These are phyloP conservation scores for Aspergillus pseudonomiae DNA, from an alignment of 2,329 filamentous ascomycete genomes.

Conservation along the genomic window DNA sequence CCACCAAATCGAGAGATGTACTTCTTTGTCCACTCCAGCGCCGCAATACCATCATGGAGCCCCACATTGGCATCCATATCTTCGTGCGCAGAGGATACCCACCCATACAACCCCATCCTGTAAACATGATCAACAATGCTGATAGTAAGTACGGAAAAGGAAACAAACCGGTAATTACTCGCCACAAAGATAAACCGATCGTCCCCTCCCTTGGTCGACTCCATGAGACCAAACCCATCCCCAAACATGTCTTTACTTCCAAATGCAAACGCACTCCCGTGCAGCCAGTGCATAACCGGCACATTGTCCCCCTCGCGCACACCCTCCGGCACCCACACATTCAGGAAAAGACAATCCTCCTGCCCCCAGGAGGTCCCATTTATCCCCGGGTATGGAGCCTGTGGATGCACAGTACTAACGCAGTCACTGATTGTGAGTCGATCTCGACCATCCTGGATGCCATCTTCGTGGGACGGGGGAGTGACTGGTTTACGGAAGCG, in stretches of 20 bases:
- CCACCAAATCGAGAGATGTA: constrained; percentile 9
- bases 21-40: constrained; percentile 7
- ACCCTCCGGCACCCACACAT: constrained; percentile 5
- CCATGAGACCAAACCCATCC: not conserved
- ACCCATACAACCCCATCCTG: constrained; percentile 1
- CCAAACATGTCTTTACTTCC: constrained; percentile 4
- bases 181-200: not conserved
- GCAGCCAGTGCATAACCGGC: constrained; percentile 4
- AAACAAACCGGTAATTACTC: constrained; percentile 1
- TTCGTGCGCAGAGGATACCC: not conserved
- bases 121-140: not conserved
- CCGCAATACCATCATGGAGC: constrained; percentile 3
- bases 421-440: not conserved
- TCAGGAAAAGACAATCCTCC: constrained; percentile 5
- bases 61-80: constrained; percentile 9
- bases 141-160: not conserved
- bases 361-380: constrained; percentile 5
- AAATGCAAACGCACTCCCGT: constrained; percentile 3
- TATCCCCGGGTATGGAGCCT: not conserved
- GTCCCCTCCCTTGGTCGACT: not conserved
- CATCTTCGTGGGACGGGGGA: not conserved
- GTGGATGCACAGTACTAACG: not conserved
- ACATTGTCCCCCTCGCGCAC: not conserved
- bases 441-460: not conserved
- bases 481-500: constrained; percentile 5